A percentile compares a stretch with the other conserved stretches of the same genome.
These are phyloP conservation scores for Penicillium simplicissimum DNA, from an alignment of 495 filamentous ascomycete genomes.

Conservation along the genomic window DNA sequence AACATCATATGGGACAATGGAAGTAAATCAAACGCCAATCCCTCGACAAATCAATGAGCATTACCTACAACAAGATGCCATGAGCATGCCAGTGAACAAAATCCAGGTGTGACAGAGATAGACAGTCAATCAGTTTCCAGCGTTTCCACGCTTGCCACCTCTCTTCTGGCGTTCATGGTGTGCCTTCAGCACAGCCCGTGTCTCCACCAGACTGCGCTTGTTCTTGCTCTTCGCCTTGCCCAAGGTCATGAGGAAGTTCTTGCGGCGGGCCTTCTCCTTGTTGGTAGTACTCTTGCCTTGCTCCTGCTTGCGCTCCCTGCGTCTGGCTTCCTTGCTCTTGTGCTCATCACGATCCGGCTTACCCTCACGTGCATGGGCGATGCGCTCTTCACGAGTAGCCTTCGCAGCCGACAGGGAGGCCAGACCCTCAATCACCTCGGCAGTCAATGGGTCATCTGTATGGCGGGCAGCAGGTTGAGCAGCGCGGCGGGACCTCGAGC, in stretches of 20 bases:
- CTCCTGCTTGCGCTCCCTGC: slow-evolving; percentile 79
- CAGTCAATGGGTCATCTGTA: slow-evolving; percentile 80
- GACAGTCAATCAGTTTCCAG: slow-evolving; percentile 22
- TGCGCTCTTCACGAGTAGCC: slow-evolving; percentile 76
- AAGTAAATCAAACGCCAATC: background rate
- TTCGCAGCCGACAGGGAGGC: slow-evolving; percentile 68
- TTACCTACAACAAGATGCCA: slow-evolving; percentile 6
- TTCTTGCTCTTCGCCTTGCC: slow-evolving; percentile 91
- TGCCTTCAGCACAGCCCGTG: slow-evolving; percentile 71
- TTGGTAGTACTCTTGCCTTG: slow-evolving; percentile 96
- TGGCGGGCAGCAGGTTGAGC: slow-evolving; percentile 56
- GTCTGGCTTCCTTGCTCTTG: slow-evolving; percentile 76
- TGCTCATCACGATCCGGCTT: slow-evolving; percentile 72
- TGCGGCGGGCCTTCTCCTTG: slow-evolving; percentile 92
- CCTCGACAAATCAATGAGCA: background rate
- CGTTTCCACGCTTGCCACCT: slow-evolving; percentile 79
- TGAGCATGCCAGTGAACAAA: background rate
- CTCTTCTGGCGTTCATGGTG: slow-evolving; percentile 83
- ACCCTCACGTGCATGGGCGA: slow-evolving; percentile 74
- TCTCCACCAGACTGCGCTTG: slow-evolving; percentile 87
- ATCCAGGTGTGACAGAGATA: background rate
- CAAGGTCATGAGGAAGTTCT: slow-evolving; percentile 98
- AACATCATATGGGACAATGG: background rate
- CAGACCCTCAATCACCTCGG: slow-evolving; percentile 77
- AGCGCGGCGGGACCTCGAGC: slow-evolving; percentile 42